Evolutionary conservation across 2,329 filamentous ascomycete genomes (phyloP), one percentile per base, ranked within the genome.

Genomic region (Trichoderma hamatum): DNA sequence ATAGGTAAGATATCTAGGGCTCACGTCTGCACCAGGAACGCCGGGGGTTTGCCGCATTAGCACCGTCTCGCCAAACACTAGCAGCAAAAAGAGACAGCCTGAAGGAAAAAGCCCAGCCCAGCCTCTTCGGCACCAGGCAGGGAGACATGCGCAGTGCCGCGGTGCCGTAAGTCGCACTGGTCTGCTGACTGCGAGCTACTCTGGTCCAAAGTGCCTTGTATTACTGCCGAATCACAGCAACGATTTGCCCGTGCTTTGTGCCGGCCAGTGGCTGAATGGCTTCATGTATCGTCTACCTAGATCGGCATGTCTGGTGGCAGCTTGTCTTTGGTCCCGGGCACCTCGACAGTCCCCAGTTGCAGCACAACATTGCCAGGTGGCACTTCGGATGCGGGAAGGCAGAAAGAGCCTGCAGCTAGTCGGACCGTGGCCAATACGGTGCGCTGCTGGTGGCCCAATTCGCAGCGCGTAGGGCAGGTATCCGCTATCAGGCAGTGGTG

Each of bases 361-460:
- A 69, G 54, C 68, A 65, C 63, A 67, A 67, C 68, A 55, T 68
- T 61, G 68, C 68, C 68, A 69, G 68, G 68, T 69, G 68, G 68
- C 68, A 70, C 66, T 51, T 58, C 55, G 54, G 63, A 51, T 28
- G 49, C 56, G 54, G 28, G 55, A 65, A 24, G 46, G 63, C 56
- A 67, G 62, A 52, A 65, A 52, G 65, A 59, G 55, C 65, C 66
- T 68, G 51, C 66, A 54, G 55, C 65, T 62, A 61, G 36, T 68
- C 56, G 58, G 66, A n/a, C 56, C 66, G 51, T 34, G 14, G 36
- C 58, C 66, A 62, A 68, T 68, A 43, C 66, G 58, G 26, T 14
- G 62, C 58, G 26, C 32, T 52, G 13, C 51, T 56, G 51, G 39
- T 49, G 21, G 21, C n/a, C 55, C 55, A 24, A 49, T 32, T 26